Percentiles rank a stretch among this genome's conserved stretches.
Evolutionary conservation across 2,329 filamentous ascomycete species (phyloP).

Genomic region (Aspergillus transmontanensis): DNA sequence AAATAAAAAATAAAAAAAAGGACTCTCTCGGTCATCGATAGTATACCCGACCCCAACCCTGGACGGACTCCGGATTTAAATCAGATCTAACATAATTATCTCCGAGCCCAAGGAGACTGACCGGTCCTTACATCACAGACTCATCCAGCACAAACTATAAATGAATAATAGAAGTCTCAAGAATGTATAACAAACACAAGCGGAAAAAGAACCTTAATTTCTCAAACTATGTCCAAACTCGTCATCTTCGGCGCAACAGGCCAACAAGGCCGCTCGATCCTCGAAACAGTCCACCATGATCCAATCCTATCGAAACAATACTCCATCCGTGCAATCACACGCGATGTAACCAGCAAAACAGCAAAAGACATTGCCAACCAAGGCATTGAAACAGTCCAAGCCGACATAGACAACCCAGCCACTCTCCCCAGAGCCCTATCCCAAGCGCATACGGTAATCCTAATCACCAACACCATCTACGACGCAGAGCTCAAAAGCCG

Average conservation of each 20-base stretch:
- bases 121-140: neutral
- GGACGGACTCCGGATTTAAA: neutral
- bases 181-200: neutral
- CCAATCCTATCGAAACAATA: slow-evolving; percentile 52
- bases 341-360: slow-evolving; percentile 48
- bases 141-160: neutral
- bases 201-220: neutral
- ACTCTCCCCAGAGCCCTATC: slow-evolving; percentile 41
- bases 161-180: neutral
- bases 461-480: slow-evolving; percentile 19
- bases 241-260: slow-evolving; percentile 63
- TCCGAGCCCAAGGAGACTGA: neutral
- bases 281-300: slow-evolving; percentile 46
- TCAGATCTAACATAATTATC: neutral
- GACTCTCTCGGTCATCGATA: neutral
- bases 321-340: slow-evolving; percentile 59
- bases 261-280: slow-evolving; percentile 62
- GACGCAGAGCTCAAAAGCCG: slow-evolving; percentile 27
- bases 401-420: slow-evolving; percentile 52
- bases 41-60: no score
- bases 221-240: slow-evolving; percentile 27
- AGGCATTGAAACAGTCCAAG: slow-evolving; percentile 57
- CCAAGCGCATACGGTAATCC: slow-evolving; percentile 49
- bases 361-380: slow-evolving; percentile 48
- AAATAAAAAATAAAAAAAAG: neutral